phyloP scores from a whole-genome alignment of 2,329 filamentous ascomycete species.

The Ophiostoma pallidulum region DNA sequence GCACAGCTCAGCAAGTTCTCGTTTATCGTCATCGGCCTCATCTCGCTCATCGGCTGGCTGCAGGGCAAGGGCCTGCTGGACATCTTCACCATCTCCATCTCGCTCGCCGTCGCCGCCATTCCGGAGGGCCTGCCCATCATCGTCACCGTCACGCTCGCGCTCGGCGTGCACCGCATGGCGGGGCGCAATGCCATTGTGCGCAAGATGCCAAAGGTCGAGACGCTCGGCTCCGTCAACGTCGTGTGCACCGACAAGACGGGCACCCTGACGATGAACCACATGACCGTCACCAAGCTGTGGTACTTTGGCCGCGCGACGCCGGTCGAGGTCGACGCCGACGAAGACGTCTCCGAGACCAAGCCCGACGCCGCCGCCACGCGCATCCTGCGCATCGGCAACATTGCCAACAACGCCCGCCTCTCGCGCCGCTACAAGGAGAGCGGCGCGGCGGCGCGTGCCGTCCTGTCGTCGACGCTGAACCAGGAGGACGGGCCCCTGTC shows the following conservation, averaged over 20 bases:
- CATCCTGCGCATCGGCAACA: constrained; percentile 85
- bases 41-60: constrained; percentile 81
- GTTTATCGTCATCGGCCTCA: constrained; percentile 86
- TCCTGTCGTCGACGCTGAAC: constrained; percentile 75
- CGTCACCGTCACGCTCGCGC: constrained; percentile 88
- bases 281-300: constrained; percentile 97
- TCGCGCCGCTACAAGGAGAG: constrained; percentile 62
- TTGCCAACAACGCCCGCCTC: constrained; percentile 87
- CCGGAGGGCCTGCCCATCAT: constrained; percentile 96
- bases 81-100: constrained; percentile 96
- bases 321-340: constrained; percentile 44
- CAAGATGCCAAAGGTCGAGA: constrained; percentile 93
- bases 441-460: constrained; percentile 62
- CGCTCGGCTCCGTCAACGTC: constrained; percentile 97
- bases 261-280: constrained; percentile 93
- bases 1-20: constrained; percentile 96
- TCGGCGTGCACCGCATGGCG: constrained; percentile 95
- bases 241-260: constrained; percentile 98
- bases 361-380: constrained; percentile 67
- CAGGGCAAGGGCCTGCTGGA: constrained; percentile 85
- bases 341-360: constrained; percentile 44
- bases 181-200: constrained; percentile 91
- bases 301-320: constrained; percentile 61
- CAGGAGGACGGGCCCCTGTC: constrained; percentile 45
- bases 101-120: constrained; percentile 89